phyloP scores from a whole-genome alignment of 1,284 basidiomycete genomes.

The Ceratobasidium sp. region DNA sequence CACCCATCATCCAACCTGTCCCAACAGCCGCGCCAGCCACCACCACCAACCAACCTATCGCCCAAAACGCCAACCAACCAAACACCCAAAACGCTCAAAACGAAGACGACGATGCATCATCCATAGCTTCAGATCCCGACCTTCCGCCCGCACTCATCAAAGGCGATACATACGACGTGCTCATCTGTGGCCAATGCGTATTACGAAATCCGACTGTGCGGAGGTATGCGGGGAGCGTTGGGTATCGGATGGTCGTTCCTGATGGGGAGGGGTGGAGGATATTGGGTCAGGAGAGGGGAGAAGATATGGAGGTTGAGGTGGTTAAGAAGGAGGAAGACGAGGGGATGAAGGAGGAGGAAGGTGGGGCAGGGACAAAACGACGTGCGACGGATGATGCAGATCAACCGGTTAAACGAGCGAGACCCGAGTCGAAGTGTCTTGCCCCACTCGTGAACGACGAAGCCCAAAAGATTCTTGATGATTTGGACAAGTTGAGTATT shows the following conservation, averaged over 20 bases:
- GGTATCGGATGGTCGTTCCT: constrained; percentile 68
- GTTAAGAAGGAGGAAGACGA: constrained; percentile 36
- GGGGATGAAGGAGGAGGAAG: constrained; percentile 49
- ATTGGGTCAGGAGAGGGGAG: constrained; percentile 50
- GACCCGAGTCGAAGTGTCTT: constrained; percentile 35
- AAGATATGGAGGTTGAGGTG: constrained; percentile 48
- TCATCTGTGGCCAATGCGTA: constrained; percentile 75
- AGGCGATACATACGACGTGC: constrained; percentile 72
- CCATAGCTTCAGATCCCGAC: constrained; percentile 68
- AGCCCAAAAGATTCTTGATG: constrained; percentile 44
- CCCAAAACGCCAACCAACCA: constrained; percentile 43
- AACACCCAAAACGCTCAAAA: constrained; percentile 49
- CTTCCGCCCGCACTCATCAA: constrained; percentile 72
- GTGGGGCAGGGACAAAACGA: constrained; percentile 9
- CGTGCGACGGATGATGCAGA: constrained; percentile 51
- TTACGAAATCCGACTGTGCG: constrained; percentile 62
- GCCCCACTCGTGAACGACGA: constrained; percentile 43
- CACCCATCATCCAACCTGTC: too few species aligned
- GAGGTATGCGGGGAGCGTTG: constrained; percentile 71
- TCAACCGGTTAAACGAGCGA: constrained; percentile 45
- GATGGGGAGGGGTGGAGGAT: constrained; percentile 52
- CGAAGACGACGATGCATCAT: constrained; percentile 62
- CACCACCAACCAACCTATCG: background rate
- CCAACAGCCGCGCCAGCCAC: too few species aligned
- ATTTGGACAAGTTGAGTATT: background rate